Base-by-base conservation (phyloP, 306 rosid species). In the Elaeagnus macrophylla region DNA sequence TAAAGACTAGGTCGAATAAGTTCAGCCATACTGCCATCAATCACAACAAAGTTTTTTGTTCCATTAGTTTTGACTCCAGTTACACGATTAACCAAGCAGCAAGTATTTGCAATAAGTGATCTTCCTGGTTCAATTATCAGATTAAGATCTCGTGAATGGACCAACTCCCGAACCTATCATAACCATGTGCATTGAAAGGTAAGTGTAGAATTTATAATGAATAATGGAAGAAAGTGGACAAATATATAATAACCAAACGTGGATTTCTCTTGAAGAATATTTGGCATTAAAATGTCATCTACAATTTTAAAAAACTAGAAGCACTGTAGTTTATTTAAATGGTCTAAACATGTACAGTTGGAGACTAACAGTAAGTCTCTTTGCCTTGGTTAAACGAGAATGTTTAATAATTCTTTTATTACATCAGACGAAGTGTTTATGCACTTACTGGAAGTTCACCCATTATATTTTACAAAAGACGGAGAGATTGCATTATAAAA, bases 121-220 rank as follows among this genome's bases (percentile, higher is more conserved):
- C 99, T 87, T 60, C 96, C 99, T 2, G 99, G 99, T 72, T 91
- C 99, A 55, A 91, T 87, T 69, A 91, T 86, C 70, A 91, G 99
- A 53, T 78, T 87, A 54, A 91, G 93, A 72, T 64, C 72, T 61
- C 85, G 86, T 10, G 96, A 76, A 44, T 77, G 81, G 61, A 91
- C 96, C 62, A 86, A 76, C 70, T 84, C 93, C 13, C 85, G 73
- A 47, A 91, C 97, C 97, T 86, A 72, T 42, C 54, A 43, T 54
- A 65, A 72, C 15, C 66, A 57, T 25, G 54, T 57, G 47, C 1
- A 32, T 44, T 44, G 39, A 40, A 45, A 49, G 32, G 7, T 13
- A 44, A 55, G 15, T 38, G 48, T 12, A 40, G 32, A 12, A 9
- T 36, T 44, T 4, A 40, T 17, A 43, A 17, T 14, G 12, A 25